Evolutionary conservation across 2,329 filamentous ascomycete species (phyloP).

Genomic region (Scedosporium dehoogii): DNA sequence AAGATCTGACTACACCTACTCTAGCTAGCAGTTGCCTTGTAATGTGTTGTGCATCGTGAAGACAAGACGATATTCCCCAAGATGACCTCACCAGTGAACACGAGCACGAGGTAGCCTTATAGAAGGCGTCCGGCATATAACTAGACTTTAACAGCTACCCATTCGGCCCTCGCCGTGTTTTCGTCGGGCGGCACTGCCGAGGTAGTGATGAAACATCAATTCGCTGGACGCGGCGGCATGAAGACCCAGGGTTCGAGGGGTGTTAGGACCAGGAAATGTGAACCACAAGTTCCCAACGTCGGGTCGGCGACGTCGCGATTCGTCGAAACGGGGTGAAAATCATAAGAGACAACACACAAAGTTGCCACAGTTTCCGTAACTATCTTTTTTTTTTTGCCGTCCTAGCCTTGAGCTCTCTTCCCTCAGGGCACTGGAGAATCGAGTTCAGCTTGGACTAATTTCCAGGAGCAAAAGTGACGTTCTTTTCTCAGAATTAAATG

Average conservation of each 20-base stretch:
- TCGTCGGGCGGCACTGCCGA: background rate
- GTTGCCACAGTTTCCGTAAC: background rate
- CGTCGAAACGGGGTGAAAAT: background rate
- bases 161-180: background rate
- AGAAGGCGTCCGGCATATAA: too few species aligned
- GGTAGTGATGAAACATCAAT: background rate
- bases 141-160: too few species aligned
- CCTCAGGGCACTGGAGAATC: background rate
- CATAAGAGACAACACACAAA: background rate
- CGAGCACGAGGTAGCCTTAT: too few species aligned
- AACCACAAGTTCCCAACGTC: background rate
- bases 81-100: too few species aligned
- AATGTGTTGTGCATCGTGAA: too few species aligned
- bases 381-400: background rate
- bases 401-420: background rate
- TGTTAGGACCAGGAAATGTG: background rate
- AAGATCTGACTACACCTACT: too few species aligned
- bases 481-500: background rate
- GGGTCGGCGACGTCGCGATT: constrained; percentile 1
- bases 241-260: background rate
- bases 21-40: too few species aligned
- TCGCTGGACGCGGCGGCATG: background rate
- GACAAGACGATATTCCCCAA: too few species aligned
- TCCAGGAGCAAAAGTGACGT: background rate
- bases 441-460: background rate